Conservation (phyloP, 805 yeast genomes). For the Ogataea chonburiensis region DNA sequence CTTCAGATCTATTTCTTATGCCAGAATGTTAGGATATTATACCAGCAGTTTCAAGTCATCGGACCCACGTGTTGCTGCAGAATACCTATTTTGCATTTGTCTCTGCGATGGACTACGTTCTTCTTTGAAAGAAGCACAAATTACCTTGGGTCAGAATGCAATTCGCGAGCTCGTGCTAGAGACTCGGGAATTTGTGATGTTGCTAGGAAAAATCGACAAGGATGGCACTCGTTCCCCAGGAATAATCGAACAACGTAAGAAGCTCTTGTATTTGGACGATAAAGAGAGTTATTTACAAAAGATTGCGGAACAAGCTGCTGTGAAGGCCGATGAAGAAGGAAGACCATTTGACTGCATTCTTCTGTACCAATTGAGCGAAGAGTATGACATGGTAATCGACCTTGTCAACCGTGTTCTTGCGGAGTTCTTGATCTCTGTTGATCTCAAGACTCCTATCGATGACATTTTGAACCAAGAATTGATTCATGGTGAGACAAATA, state of each 20-base stretch:
- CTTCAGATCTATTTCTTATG: constrained; percentile 42
- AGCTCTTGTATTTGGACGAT: constrained; percentile 56
- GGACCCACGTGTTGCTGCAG: constrained; percentile 90
- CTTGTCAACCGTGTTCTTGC: constrained; percentile 76
- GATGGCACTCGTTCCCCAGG: constrained; percentile 83
- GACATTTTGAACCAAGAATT: constrained; percentile 21
- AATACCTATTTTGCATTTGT: constrained; percentile 74
- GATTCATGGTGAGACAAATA: constrained; percentile 43
- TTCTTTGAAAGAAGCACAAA: constrained; percentile 39
- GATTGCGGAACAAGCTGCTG: constrained; percentile 83
- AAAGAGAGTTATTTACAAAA: constrained; percentile 60
- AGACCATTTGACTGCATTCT: constrained; percentile 80
- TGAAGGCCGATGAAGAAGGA: constrained; percentile 88
- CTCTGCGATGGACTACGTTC: constrained; percentile 41
- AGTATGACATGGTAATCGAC: constrained; percentile 74
- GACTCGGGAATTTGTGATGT: constrained; percentile 76
- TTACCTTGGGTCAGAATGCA: constrained; percentile 68
- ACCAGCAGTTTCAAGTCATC: constrained; percentile 79
- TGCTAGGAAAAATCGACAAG: constrained; percentile 79
- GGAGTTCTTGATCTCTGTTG: constrained; percentile 70
- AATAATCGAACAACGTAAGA: constrained; percentile 73
- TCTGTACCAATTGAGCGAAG: constrained; percentile 85
- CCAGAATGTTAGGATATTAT: constrained; percentile 72
- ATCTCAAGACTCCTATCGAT: constrained; percentile 32
- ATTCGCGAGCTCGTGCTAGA: constrained; percentile 80